A percentile compares a stretch with the other conserved stretches of the same genome.
phyloP scores from a whole-genome alignment of 1,139 yeast species.

The Yamadazyma trypodendri region DNA sequence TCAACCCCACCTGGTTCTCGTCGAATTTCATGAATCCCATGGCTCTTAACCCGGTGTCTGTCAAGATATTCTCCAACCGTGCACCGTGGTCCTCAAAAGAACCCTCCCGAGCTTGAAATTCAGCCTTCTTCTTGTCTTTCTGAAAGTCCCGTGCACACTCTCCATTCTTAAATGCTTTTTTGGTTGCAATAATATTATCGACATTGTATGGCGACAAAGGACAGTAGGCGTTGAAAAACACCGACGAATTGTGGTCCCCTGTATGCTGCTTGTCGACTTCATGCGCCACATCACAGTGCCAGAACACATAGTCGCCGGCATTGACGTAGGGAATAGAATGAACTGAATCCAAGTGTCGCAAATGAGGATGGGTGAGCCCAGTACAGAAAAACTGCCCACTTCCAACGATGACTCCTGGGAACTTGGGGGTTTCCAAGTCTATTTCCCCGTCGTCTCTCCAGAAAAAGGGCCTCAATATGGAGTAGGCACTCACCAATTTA shows the following conservation, averaged over 20 bases:
- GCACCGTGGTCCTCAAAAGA: conserved; percentile 19
- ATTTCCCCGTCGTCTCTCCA: conserved; percentile 28
- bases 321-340: conserved; percentile 33
- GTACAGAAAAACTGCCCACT: conserved; percentile 21
- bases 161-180: conserved; percentile 24
- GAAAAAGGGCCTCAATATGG: conserved; percentile 46
- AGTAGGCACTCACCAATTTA: conserved; percentile 37
- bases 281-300: conserved; percentile 51
- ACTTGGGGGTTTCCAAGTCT: conserved; percentile 22
- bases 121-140: conserved; percentile 1
- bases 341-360: conserved; percentile 24
- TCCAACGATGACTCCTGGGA: conserved; percentile 23
- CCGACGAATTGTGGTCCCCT: conserved; percentile 40
- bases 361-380: conserved; percentile 26
- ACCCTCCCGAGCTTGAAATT: conserved; percentile 7
- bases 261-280: conserved; percentile 44
- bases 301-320: conserved; percentile 45
- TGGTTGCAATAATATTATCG: conserved; percentile 21
- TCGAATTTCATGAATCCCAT: conserved; percentile 21
- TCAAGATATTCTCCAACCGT: conserved; percentile 15
- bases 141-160: conserved; percentile 17
- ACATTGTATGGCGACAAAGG: conserved; percentile 18
- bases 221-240: conserved; percentile 22
- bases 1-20: conserved; percentile 14
- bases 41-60: conserved; percentile 21